Evolutionary conservation across 805 yeast species (phyloP).

Genomic region (Ogataea pini): DNA sequence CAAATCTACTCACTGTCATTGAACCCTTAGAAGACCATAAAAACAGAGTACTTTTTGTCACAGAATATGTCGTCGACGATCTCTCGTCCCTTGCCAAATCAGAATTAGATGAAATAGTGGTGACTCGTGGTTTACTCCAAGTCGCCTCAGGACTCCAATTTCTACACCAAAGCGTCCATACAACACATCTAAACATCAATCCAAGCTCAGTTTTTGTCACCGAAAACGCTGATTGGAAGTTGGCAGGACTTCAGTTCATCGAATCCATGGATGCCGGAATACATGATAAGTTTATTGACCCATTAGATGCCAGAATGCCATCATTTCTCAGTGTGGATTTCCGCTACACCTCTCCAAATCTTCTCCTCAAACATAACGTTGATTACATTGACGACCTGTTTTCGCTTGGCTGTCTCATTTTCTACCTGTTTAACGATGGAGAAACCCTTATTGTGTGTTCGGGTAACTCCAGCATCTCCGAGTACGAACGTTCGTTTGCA

Average conservation of each 20-base stretch:
- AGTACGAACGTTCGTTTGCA: slow-evolving; percentile 57
- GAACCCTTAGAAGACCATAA: slow-evolving; percentile 91
- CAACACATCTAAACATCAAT: slow-evolving; percentile 74
- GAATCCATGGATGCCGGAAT: slow-evolving; percentile 45
- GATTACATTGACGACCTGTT: slow-evolving; percentile 77
- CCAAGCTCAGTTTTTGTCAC: slow-evolving; percentile 79
- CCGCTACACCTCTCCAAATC: slow-evolving; percentile 83
- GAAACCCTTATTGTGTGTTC: slow-evolving; percentile 46
- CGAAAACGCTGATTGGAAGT: slow-evolving; percentile 90
- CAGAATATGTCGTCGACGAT: slow-evolving; percentile 64
- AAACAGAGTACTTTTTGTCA: slow-evolving; percentile 74
- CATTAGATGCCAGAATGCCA: slow-evolving; percentile 76
- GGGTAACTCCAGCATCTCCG: slow-evolving; percentile 40
- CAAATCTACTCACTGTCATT: slow-evolving; percentile 75
- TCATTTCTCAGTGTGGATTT: slow-evolving; percentile 65
- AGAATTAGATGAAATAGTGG: slow-evolving; percentile 67
- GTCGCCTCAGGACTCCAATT: slow-evolving; percentile 77
- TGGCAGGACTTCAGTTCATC: slow-evolving; percentile 69
- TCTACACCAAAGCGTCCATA: slow-evolving; percentile 72
- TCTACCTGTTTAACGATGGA: slow-evolving; percentile 57
- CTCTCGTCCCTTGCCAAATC: slow-evolving; percentile 36
- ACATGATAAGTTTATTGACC: slow-evolving; percentile 65
- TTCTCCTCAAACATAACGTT: slow-evolving; percentile 63
- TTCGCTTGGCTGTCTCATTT: slow-evolving; percentile 77
- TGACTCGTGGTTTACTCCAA: slow-evolving; percentile 78